Percentiles rank a stretch among this genome's conserved stretches.
These are phyloP conservation scores for Zymoseptoria passerinii DNA, from an alignment of 2,329 filamentous ascomycete genomes.

Conservation along the genomic window DNA sequence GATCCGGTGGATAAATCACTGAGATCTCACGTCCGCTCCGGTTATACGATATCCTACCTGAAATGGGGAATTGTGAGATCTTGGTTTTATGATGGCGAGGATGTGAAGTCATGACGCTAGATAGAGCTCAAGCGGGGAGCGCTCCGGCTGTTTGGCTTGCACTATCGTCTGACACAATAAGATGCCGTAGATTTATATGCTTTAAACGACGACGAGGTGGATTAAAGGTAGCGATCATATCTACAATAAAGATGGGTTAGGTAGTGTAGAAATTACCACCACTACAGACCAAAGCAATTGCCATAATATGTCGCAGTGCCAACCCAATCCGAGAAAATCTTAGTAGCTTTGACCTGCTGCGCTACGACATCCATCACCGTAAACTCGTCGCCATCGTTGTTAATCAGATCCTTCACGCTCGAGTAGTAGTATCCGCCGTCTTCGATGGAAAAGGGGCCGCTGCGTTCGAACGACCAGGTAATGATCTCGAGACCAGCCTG, in stretches of 20 bases:
- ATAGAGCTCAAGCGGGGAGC: no score
- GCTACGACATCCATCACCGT: constrained; percentile 57
- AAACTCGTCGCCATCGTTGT: constrained; percentile 59
- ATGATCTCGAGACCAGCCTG: constrained; percentile 56
- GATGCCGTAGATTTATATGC: no score
- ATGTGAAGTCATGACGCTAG: not conserved
- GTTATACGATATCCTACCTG: not conserved
- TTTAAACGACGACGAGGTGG: no score
- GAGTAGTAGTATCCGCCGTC: constrained; percentile 49
- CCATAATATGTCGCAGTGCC: constrained; percentile 63
- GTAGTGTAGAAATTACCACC: not conserved
- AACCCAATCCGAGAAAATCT: constrained; percentile 62
- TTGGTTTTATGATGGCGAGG: not conserved
- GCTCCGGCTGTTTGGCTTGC: no score
- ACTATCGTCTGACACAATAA: no score
- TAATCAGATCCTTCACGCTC: constrained; percentile 46
- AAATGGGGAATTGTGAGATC: not conserved
- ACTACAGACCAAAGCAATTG: constrained; percentile 51
- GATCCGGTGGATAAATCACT: not conserved
- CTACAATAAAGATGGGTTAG: not conserved
- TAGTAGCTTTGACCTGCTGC: constrained; percentile 51
- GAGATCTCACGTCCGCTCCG: not conserved
- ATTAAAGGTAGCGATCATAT: not conserved
- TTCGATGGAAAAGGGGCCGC: constrained; percentile 46
- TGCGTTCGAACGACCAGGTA: constrained; percentile 61